Base-by-base conservation (phyloP, 2,329 filamentous ascomycete species). In the Onygena corvina region DNA sequence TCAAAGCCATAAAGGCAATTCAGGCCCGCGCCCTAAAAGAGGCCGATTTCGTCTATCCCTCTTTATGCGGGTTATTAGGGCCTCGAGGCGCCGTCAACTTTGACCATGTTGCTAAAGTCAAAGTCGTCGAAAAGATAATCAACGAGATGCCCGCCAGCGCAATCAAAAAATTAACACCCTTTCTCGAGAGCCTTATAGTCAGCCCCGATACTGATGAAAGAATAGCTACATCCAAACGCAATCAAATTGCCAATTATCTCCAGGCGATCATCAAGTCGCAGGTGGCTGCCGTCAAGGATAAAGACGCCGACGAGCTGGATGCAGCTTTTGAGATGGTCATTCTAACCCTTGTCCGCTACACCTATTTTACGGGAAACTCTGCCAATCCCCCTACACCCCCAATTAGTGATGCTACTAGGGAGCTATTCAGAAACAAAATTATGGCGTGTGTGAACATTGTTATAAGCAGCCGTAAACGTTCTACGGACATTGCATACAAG, bases 71-170 rank as follows among this genome's bases (percentile, higher is more conserved):
- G 20, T 69, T 95, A n/a, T 74, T 92, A 36, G 77, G 79, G 31
- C 77, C 79, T 46, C 71, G 81, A 52, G 85, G 86, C 1, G 76
- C 76, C 1, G 80, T 86, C 56, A 86, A 84, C 60, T 92, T 96
- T 60, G 92, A 96, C 61, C 81, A 85, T 54, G 74, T 84, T 50
- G 94, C 89, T 0, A 92, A 84, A 62, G 84, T 83, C 1, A 94
- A 90, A 67, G 90, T 86, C 0, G 70, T 94, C 1, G 86, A 93
- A 57, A 82, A 77, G 54, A 71, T 92, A 1, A 67, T 93, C 3
- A 73, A 79, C 47, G 74, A 75, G 36, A 75, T 79, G 6, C 76
- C 76, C 51, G 58, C 66, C n/a, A 61, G 69, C 21, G 66, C 68
- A 6, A 56, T 79, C 20, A 66, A 71, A 3, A 64, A 75, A 16